A percentile compares a stretch with the other conserved stretches of the same genome.
Conservation (phyloP, 192 early-diverging fungal species). For the Backusella westeae region DNA sequence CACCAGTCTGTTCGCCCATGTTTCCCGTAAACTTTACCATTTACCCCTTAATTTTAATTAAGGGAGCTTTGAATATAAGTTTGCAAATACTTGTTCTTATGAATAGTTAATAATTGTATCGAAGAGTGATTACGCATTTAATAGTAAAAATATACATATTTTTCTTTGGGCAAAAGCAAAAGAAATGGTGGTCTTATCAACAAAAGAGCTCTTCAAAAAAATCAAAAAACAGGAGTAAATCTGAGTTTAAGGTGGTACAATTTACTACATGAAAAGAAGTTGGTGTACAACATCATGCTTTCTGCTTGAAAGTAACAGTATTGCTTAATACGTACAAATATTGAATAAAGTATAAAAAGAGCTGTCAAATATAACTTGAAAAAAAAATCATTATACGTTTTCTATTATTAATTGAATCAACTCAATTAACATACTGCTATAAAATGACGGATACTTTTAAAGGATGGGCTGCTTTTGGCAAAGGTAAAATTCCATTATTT, state of each 20-base stretch:
- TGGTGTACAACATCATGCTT: not conserved
- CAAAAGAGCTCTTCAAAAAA: not conserved
- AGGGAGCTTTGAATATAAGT: not conserved
- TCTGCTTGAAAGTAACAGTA: not conserved
- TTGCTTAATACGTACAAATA: not conserved
- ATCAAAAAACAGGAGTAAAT: not conserved
- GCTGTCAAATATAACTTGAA: not conserved
- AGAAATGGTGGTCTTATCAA: not conserved
- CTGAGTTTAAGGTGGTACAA: not conserved
- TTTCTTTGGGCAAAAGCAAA: not conserved
- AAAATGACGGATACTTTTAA: slow-evolving; percentile 25
- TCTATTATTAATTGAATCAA: not conserved
- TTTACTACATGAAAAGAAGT: not conserved
- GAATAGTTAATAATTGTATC: too few relatives aligned
- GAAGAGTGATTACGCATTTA: not conserved
- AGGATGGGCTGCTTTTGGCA: slow-evolving; percentile 21
- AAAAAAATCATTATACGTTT: too few relatives aligned
- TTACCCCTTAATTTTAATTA: not conserved
- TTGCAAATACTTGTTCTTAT: not conserved
- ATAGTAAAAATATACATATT: not conserved
- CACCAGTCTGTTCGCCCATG: not conserved
- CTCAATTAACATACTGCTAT: not conserved
- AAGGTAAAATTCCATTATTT: slow-evolving; percentile 14
- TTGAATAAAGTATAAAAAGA: not conserved
- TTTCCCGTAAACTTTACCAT: not conserved